Evolutionary conservation across 768 basidiomycete species (phyloP).

Genomic region (Tulasnella sp.): DNA sequence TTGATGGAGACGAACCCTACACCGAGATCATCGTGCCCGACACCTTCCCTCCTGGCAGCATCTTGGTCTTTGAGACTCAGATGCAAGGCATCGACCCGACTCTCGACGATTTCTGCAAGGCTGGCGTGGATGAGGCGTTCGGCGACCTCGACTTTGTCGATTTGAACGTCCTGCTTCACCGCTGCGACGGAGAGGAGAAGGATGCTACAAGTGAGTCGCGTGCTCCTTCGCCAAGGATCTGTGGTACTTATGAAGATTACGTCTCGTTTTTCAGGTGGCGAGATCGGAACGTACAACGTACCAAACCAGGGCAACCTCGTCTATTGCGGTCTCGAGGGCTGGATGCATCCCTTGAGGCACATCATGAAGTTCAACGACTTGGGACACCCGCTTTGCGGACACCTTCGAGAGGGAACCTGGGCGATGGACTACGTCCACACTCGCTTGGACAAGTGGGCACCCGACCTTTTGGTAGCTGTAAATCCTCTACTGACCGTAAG

Average conservation of each 20-base stretch:
- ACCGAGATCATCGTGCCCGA: conserved; percentile 84
- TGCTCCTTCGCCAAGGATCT: neutral
- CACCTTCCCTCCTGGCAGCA: conserved; percentile 91
- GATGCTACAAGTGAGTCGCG: conserved; percentile 66
- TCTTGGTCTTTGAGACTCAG: conserved; percentile 90
- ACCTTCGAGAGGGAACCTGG: conserved; percentile 88
- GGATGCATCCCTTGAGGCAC: conserved; percentile 86
- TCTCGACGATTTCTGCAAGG: conserved; percentile 73
- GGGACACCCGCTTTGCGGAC: conserved; percentile 86
- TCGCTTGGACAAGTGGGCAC: conserved; percentile 69
- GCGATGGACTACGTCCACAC: conserved; percentile 83
- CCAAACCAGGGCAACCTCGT: conserved; percentile 73
- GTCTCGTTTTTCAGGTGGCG: conserved; percentile 49
- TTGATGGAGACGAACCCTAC: conserved; percentile 69
- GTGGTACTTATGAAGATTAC: neutral
- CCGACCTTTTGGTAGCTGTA: neutral
- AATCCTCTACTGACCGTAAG: neutral
- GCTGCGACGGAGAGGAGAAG: conserved; percentile 87
- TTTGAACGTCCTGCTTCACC: conserved; percentile 83
- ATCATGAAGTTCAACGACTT: conserved; percentile 92
- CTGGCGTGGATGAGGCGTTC: conserved; percentile 74
- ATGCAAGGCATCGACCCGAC: conserved; percentile 69
- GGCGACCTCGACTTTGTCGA: conserved; percentile 77
- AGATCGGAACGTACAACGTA: conserved; percentile 81
- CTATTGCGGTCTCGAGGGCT: conserved; percentile 96